Evolutionary conservation across 2,329 filamentous ascomycete genomes (phyloP), one percentile per base, ranked within the genome.

Genomic region (Colletotrichum tanaceti): DNA sequence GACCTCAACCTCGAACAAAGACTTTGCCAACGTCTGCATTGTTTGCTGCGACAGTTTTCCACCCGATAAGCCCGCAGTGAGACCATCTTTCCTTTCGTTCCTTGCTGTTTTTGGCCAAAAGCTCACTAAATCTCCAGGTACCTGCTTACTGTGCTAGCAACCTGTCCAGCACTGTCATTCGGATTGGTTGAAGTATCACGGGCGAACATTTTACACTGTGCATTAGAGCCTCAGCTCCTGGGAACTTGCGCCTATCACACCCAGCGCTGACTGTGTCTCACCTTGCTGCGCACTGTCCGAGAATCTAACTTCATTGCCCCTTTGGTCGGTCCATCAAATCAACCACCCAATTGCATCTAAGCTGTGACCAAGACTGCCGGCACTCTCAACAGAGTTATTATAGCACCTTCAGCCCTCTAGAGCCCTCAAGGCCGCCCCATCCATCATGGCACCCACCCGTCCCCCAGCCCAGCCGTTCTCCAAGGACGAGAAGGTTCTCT

Each of bases 401-500:
- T 20, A 24, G 11, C 49, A 43, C 9, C 13, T 1, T 20, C 39
- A 43, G 28, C 20, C 2, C 16, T 9, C 22, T 20, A 24, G 13
- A 54, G 18, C 22, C 39, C 24, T 41, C 20, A 20, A 35, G 63
- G n/a, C 44, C 24, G 38, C 38, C 43, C n/a, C 20, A 22, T n/a
- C 14, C 47, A 24, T 22, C 22, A 83, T 83, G 81, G 78, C 81
- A 72, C 81, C 81, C 60, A 73, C 81, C 62, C 80, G 81, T 67
- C 79, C 81, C 67, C 63, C 71, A 28, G 43, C 66, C 24, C 79
- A 78, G 77, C 83, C 71, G 77, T 86, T 84, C 77, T 81, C 79
- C 75, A 94, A 94, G 85, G 94, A 98, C 77, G 96, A 99, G 84
- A 93, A 92, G 77, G 94, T 97, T 44, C 89, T 98, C 39, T 99